Evolutionary conservation across 129 eudicot species (phyloP).

Genomic region (Flaveria sonorensis): DNA sequence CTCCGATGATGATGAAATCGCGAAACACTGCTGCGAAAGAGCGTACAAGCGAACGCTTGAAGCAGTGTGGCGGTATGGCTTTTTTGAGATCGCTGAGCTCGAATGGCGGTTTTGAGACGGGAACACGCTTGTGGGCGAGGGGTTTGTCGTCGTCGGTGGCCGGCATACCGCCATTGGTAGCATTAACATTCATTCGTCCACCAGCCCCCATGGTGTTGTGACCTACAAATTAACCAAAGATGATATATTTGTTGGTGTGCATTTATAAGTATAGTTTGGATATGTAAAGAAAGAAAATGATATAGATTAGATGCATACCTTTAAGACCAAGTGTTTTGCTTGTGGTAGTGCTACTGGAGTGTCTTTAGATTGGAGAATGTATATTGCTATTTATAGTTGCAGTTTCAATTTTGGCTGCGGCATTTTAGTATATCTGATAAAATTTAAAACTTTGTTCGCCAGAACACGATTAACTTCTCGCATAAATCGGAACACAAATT

Average conservation of each 20-base stretch:
- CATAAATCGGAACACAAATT: constrained; percentile 4
- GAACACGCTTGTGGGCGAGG: too few species aligned
- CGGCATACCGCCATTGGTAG: not conserved
- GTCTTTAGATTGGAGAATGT: not conserved
- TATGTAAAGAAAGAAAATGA: not conserved
- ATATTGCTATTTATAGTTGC: constrained; percentile 5
- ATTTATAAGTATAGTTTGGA: not conserved
- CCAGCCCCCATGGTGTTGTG: constrained; percentile 35
- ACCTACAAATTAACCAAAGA: not conserved
- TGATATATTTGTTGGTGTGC: not conserved
- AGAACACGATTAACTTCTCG: not conserved
- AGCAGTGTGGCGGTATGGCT: too few species aligned
- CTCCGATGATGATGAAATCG: constrained; percentile 24
- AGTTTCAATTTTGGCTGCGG: constrained; percentile 10
- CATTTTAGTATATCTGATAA: not conserved
- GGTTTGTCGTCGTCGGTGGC: constrained; percentile 3
- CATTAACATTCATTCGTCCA: constrained; percentile 33
- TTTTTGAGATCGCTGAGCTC: too few species aligned
- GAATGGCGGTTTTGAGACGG: too few species aligned
- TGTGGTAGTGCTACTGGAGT: constrained; percentile 9
- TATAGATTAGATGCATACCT: not conserved
- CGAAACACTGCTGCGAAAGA: too few species aligned
- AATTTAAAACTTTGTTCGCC: not conserved
- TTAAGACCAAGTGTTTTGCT: not conserved
- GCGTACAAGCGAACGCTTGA: too few species aligned